phyloP scores from a whole-genome alignment of 306 rosid genomes.

The Casuarina glauca region DNA sequence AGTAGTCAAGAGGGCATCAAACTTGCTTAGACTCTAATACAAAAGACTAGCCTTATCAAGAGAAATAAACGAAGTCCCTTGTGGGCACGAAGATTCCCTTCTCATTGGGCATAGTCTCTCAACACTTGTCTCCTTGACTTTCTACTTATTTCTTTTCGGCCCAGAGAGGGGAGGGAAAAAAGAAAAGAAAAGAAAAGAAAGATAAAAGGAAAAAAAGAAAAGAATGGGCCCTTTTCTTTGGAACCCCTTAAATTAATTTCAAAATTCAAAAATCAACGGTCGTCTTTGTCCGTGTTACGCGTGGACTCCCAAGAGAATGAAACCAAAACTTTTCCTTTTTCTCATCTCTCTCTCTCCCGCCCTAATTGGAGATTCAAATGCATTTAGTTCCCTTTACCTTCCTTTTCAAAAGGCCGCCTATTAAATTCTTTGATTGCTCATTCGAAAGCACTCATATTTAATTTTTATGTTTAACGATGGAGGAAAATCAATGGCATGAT shows the following conservation, averaged over 20 bases:
- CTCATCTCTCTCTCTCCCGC: neutral
- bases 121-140: too few relatives aligned
- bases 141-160: too few relatives aligned
- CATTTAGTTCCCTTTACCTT: constrained; percentile 5
- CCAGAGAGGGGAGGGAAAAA: too few relatives aligned
- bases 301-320: constrained; percentile 3
- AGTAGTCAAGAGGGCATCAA: too few relatives aligned
- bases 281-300: constrained; percentile 25
- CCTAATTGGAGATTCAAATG: constrained; percentile 9
- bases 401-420: constrained; percentile 19
- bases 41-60: too few relatives aligned
- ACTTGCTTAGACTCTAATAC: too few relatives aligned
- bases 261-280: constrained; percentile 67
- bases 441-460: constrained; percentile 29
- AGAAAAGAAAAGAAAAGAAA: too few relatives aligned
- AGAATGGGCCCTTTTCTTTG: too few relatives aligned
- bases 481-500: constrained; percentile 49
- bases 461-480: constrained; percentile 40
- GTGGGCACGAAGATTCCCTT: too few relatives aligned
- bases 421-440: constrained; percentile 16
- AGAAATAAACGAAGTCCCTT: too few relatives aligned
- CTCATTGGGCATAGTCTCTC: too few relatives aligned
- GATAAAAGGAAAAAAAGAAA: too few relatives aligned
- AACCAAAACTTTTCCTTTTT: neutral
- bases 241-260: constrained; percentile 21